Percentiles rank a stretch among this genome's conserved stretches.
phyloP scores from a whole-genome alignment of 225 moss, liverwort and hornwort genomes.

The Antitrichia curtipendula region DNA sequence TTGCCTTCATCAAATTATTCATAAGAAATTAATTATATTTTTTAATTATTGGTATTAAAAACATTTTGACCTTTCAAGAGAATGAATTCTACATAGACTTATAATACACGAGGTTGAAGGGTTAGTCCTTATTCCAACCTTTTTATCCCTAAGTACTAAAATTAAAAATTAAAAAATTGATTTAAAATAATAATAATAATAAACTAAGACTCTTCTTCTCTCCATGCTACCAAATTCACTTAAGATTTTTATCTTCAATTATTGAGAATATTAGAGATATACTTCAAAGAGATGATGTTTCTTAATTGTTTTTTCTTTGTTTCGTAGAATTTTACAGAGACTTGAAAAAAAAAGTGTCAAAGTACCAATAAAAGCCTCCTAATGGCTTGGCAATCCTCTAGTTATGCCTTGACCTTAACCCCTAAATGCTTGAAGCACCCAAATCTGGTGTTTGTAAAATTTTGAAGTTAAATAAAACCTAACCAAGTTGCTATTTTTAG shows the following conservation, averaged over 20 bases:
- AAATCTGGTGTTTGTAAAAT: too few relatives aligned
- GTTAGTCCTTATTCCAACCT: background rate
- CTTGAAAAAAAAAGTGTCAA: too few relatives aligned
- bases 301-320: too few relatives aligned
- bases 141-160: background rate
- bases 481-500: too few relatives aligned
- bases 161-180: background rate
- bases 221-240: accelerated
- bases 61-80: background rate
- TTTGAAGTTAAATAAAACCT: too few relatives aligned
- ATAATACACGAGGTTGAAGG: background rate
- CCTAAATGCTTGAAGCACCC: too few relatives aligned
- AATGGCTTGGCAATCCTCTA: too few relatives aligned
- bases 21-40: background rate
- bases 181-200: background rate
- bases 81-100: background rate
- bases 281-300: background rate
- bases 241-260: background rate
- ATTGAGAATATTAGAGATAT: background rate
- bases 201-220: background rate
- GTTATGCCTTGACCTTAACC: too few relatives aligned
- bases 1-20: background rate
- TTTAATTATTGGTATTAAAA: background rate
- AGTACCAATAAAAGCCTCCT: too few relatives aligned
- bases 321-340: accelerated